Base-by-base conservation (phyloP, 805 yeast genomes). In the Pichia sporocuriosa region DNA sequence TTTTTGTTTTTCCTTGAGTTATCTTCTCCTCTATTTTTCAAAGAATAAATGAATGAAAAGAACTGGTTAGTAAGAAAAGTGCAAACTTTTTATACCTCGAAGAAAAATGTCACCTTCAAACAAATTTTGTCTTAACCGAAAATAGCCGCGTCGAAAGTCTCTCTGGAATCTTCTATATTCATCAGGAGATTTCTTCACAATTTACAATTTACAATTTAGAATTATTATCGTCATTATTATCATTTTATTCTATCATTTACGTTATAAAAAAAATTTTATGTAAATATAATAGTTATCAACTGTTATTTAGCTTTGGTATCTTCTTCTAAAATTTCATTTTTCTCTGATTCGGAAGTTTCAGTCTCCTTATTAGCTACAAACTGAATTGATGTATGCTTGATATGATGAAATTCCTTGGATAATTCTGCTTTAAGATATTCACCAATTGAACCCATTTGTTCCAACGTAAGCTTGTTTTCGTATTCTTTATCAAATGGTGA, bases 381-480 rank as follows among this genome's bases (percentile, higher is more conserved):
- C 37, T 62, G 65, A 16, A 64, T 57, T 5, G 61, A 57, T 17
- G 61, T 57, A 13, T 55, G 51, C 42, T 59, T 62, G 35, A 73
- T 49, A 30, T 58, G 55, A 9, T 52, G 47, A 44, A 65, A 70
- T 16, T 67, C 54, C 7, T 42, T 40, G 19, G 61, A 56, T 22
- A 73, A 55, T 20, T 62, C 62, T 5, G 43, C 37, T 21, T 52
- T 55, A 15, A 64, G 37, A 15, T 32, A 26, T 29, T 53, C 56
- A 17, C 59, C 51, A 26, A 64, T 54, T 13, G 48, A 43, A 23
- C 63, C 62, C 57, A 64, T 59, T 44, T 58, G 53, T 31, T 56
- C 59, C 33, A 63, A 48, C 43, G 64, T 56, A 46, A 61, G 48
- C 46, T 49, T 29, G 49, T 51, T 53, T 48, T 57, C 61, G 50